Evolutionary conservation across 176 grass and related monocot species (phyloP).

Genomic region (Melocanna baccifera): DNA sequence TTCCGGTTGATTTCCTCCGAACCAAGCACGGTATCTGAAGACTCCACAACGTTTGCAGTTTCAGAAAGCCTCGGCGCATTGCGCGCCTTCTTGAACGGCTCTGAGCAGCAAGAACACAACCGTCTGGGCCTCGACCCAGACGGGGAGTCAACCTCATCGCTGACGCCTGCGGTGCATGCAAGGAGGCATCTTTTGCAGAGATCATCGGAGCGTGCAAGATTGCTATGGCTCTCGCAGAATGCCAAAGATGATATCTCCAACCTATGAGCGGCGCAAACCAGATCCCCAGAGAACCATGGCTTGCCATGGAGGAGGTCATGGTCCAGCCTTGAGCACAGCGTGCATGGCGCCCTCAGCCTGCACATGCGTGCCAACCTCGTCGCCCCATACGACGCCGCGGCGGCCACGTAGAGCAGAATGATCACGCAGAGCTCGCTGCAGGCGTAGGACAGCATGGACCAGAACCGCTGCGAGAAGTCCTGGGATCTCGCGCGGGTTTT

Average conservation of each 20-base stretch:
- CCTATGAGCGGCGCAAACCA: constrained; percentile 55
- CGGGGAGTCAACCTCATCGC: not conserved
- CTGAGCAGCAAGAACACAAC: constrained; percentile 51
- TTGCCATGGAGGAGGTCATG: constrained; percentile 43
- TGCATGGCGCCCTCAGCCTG: constrained; percentile 60
- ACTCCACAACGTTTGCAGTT: not conserved
- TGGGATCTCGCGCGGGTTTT: not conserved
- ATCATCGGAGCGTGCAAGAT: constrained; percentile 43
- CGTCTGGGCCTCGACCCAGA: constrained; percentile 11
- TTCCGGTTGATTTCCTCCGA: constrained; percentile 3
- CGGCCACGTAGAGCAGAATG: constrained; percentile 53
- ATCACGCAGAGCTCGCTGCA: constrained; percentile 69
- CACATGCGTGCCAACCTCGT: constrained; percentile 47
- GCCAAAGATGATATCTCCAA: constrained; percentile 60
- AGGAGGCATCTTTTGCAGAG: constrained; percentile 56
- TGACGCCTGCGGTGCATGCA: not conserved
- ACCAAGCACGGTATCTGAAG: not conserved
- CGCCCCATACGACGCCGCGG: constrained; percentile 46
- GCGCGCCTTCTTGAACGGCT: constrained; percentile 18
- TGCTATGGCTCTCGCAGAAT: constrained; percentile 54
- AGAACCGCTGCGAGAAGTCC: constrained; percentile 30
- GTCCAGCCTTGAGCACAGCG: constrained; percentile 57
- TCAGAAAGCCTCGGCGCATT: not conserved
- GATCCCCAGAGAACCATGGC: constrained; percentile 58
- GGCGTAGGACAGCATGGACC: constrained; percentile 41